phyloP scores from a whole-genome alignment of 495 filamentous ascomycete species.

The Aspergillus nidulans region DNA sequence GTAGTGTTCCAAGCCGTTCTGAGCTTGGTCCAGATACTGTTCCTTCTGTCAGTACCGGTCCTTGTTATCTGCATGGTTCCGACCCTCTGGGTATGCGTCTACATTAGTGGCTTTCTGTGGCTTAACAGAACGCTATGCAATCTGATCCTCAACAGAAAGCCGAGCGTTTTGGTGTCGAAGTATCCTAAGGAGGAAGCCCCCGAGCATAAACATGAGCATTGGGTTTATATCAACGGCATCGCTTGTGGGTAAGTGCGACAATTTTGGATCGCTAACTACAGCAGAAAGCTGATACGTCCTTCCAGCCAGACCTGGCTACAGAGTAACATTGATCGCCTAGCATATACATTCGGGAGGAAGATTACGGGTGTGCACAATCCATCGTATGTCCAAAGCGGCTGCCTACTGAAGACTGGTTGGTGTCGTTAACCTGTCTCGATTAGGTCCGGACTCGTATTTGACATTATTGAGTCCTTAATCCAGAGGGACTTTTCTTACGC shows the following conservation, averaged over 20 bases:
- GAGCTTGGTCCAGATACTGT: constrained; percentile 30
- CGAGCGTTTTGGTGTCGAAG: constrained; percentile 22
- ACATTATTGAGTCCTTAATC: constrained; percentile 70
- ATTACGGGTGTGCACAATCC: constrained; percentile 80
- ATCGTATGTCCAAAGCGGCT: constrained; percentile 41
- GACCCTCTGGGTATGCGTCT: constrained; percentile 46
- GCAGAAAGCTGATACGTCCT: neutral
- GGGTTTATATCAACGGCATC: constrained; percentile 40
- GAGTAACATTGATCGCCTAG: constrained; percentile 65
- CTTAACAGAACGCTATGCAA: constrained; percentile 48
- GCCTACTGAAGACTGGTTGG: neutral
- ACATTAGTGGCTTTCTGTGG: constrained; percentile 28
- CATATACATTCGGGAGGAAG: constrained; percentile 68
- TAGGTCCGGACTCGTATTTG: constrained; percentile 60
- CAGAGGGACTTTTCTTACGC: constrained; percentile 72
- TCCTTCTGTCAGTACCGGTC: constrained; percentile 44
- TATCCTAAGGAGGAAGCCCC: constrained; percentile 18
- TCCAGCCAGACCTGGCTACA: constrained; percentile 47
- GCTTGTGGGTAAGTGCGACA: constrained; percentile 29
- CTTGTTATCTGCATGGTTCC: constrained; percentile 41
- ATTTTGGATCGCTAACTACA: no score
- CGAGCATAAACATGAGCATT: constrained; percentile 28
- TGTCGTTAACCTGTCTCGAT: neutral
- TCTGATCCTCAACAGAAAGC: constrained; percentile 39
- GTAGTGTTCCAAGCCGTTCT: constrained; percentile 50